Percentiles rank a stretch among this genome's conserved stretches.
Evolutionary conservation across 306 rosid genomes (phyloP).

Genomic region (Pterocarpus macrocarpus): DNA sequence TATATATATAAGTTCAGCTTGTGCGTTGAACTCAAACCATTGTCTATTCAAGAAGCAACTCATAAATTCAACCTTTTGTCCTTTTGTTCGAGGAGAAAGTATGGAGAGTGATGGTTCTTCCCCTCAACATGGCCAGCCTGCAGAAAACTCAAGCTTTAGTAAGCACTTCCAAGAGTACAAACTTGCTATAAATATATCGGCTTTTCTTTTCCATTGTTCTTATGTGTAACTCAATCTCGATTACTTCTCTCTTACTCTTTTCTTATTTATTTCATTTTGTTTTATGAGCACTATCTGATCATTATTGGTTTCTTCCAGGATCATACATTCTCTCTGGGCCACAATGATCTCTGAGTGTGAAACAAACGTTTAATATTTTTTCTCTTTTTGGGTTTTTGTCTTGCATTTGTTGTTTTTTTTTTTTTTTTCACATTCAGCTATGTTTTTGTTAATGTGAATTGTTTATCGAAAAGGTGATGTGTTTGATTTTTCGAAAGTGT

Average conservation of each 20-base stretch:
- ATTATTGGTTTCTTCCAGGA: not conserved
- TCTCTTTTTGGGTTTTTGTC: too few species aligned
- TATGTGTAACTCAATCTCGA: not conserved
- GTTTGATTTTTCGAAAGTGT: too few species aligned
- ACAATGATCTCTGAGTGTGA: too few species aligned
- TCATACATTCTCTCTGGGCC: not conserved
- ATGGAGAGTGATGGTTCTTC: conserved; percentile 48
- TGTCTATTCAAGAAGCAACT: conserved; percentile 1
- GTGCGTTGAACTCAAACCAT: not conserved
- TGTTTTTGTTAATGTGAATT: too few species aligned
- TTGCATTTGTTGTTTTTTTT: too few species aligned
- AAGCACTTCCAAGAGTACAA: not conserved
- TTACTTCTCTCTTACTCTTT: not conserved
- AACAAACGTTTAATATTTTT: too few species aligned
- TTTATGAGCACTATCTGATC: not conserved
- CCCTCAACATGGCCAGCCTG: conserved; percentile 34
- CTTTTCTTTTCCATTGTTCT: not conserved
- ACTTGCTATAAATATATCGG: not conserved
- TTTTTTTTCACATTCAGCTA: too few species aligned
- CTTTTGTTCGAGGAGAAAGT: not conserved
- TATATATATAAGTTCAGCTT: not conserved
- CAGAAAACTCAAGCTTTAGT: conserved; percentile 44
- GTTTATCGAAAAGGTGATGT: too few species aligned
- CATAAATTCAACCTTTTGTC: not conserved
- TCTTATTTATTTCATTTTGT: not conserved